These are phyloP conservation scores for Coemansia sp. DNA, from an alignment of 192 early-diverging fungal species.

Conservation along the genomic window DNA sequence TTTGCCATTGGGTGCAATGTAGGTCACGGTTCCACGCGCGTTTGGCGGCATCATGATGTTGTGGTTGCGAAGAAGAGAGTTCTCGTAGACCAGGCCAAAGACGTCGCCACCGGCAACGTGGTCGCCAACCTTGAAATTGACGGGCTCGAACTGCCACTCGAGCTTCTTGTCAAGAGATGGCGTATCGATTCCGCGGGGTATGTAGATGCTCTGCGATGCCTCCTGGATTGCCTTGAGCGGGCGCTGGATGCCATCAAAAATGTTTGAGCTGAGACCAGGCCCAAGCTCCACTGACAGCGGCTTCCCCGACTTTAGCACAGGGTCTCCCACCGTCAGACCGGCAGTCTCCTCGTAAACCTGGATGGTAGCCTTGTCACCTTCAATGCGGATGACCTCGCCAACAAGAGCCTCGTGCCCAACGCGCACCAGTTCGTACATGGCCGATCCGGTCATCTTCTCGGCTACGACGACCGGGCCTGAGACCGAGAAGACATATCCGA, in stretches of 20 bases:
- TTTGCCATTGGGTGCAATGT: constrained; percentile 87
- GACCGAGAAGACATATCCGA: constrained; percentile 95
- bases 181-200: constrained; percentile 98
- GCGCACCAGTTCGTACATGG: constrained; percentile 99
- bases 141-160: constrained; percentile 94
- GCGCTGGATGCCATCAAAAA: constrained; percentile 99
- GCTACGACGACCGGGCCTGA: constrained; percentile 99
- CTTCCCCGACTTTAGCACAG: constrained; percentile 96
- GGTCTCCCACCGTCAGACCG: constrained; percentile 98
- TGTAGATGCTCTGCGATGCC: constrained; percentile 93
- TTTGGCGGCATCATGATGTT: constrained; percentile 94
- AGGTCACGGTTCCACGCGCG: constrained; percentile 90
- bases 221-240: constrained; percentile 96
- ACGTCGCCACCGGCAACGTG: constrained; percentile 98
- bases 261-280: constrained; percentile 88
- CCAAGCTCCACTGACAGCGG: constrained; percentile 98
- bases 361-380: constrained; percentile 98
- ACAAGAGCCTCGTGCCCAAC: constrained; percentile 97
- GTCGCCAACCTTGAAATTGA: constrained; percentile 88
- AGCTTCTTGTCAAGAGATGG: constrained; percentile 89
- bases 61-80: constrained; percentile 88
- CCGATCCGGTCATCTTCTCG: constrained; percentile 94
- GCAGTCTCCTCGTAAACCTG: constrained; percentile 99
- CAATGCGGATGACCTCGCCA: constrained; percentile 99
- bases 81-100: constrained; percentile 92